phyloP scores from a whole-genome alignment of 2,329 filamentous ascomycete species.

The Talaromyces pinophilus region DNA sequence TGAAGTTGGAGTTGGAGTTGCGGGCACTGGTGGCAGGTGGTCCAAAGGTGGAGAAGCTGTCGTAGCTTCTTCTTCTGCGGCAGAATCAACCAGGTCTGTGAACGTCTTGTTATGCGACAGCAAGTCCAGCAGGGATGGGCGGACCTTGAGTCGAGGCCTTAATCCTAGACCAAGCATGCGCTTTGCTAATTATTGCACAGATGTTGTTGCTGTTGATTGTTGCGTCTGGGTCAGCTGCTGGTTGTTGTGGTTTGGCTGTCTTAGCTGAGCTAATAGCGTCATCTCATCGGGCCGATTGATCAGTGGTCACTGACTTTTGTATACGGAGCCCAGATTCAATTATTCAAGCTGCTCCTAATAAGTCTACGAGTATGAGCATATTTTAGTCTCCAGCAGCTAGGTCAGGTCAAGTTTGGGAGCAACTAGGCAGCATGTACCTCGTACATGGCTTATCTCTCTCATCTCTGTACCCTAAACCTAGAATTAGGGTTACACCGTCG shows the following conservation, averaged over 20 bases:
- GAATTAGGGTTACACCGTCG: not conserved
- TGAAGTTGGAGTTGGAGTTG: constrained; percentile 29
- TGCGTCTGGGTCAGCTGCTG: too few relatives aligned
- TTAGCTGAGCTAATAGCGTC: constrained; percentile 15
- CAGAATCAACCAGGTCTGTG: constrained; percentile 15
- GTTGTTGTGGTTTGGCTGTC: not conserved
- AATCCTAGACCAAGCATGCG: constrained; percentile 54
- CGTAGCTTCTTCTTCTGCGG: constrained; percentile 29
- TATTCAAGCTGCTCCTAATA: not conserved
- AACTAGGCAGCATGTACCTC: not conserved
- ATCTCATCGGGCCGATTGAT: constrained; percentile 7
- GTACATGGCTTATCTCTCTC: not conserved
- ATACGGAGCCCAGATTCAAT: not conserved
- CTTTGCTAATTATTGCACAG: constrained; percentile 7
- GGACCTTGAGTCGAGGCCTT: constrained; percentile 58
- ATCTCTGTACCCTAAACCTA: not conserved
- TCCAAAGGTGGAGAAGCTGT: constrained; percentile 39
- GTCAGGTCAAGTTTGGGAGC: not conserved
- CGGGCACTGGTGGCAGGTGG: constrained; percentile 48
- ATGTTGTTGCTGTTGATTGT: not conserved
- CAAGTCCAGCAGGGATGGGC: constrained; percentile 64
- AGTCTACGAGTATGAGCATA: not conserved
- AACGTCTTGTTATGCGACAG: constrained; percentile 41
- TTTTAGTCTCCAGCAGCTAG: not conserved
- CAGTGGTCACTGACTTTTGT: not conserved